phyloP scores from a whole-genome alignment of 2,329 filamentous ascomycete species.

The Pseudopyricularia javanii region DNA sequence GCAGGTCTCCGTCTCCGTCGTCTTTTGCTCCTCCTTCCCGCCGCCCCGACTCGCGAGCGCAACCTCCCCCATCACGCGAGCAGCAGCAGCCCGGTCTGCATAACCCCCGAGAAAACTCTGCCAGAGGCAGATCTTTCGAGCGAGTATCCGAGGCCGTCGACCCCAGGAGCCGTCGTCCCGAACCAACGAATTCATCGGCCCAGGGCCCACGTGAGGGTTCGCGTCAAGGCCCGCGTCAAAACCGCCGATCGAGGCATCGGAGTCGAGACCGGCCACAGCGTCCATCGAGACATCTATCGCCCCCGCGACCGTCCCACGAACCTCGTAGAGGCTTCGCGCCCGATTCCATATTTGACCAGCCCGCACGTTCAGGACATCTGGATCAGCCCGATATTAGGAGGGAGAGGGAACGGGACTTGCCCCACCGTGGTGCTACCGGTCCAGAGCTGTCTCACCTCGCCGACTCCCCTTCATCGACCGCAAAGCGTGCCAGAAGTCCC shows the following conservation, averaged over 20 bases:
- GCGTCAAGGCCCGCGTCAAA: slow-evolving; percentile 21
- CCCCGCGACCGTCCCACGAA: neutral
- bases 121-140: slow-evolving; percentile 9
- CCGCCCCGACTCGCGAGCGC: neutral
- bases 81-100: neutral
- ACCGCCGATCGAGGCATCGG: slow-evolving; percentile 23
- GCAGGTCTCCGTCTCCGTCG: slow-evolving; percentile 10
- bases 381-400: neutral
- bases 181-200: slow-evolving; percentile 11
- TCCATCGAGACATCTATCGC: slow-evolving; percentile 1
- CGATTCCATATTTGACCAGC: slow-evolving; percentile 1
- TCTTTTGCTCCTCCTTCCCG: slow-evolving; percentile 10
- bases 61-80: neutral
- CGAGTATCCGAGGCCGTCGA: slow-evolving; percentile 2
- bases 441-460: slow-evolving; percentile 6
- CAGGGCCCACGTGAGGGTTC: slow-evolving; percentile 16
- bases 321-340: neutral
- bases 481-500: slow-evolving; percentile 16
- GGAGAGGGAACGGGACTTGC: neutral
- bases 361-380: slow-evolving; percentile 5
- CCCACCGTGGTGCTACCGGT: neutral
- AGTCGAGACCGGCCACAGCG: slow-evolving; percentile 20
- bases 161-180: slow-evolving; percentile 10
- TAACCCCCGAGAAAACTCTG: neutral
- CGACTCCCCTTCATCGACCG: slow-evolving; percentile 9